Evolutionary conservation across 139 green algal species (phyloP).

Genomic region (Micractinium conductrix): DNA sequence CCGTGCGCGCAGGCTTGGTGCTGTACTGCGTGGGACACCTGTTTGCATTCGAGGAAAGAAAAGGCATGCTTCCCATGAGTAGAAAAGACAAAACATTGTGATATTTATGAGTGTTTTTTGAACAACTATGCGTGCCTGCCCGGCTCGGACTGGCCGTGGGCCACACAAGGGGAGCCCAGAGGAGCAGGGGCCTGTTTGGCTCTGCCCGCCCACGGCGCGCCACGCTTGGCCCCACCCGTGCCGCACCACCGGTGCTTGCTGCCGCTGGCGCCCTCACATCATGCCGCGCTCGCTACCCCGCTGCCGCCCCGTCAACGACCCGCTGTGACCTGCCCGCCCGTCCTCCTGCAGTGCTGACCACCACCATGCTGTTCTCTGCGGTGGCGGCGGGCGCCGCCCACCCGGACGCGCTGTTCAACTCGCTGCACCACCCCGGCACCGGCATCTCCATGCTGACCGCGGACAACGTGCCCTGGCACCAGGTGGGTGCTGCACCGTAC

Average conservation of each 20-base stretch:
- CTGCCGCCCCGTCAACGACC: neutral
- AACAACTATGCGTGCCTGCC: neutral
- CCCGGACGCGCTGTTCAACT: conserved; percentile 1
- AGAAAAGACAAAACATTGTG: neutral
- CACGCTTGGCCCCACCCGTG: neutral
- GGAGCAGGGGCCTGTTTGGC: neutral
- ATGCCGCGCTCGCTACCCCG: neutral
- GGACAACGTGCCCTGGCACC: conserved; percentile 44
- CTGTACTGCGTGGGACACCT: too few relatives aligned
- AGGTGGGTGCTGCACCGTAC: too few relatives aligned
- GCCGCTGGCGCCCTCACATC: neutral
- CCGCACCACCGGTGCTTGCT: neutral
- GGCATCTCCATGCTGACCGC: neutral
- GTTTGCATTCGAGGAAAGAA: too few relatives aligned
- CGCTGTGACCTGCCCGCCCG: neutral
- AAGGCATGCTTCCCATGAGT: too few relatives aligned
- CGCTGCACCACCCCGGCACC: conserved; percentile 21
- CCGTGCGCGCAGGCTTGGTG: neutral
- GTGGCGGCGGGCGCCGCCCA: conserved; percentile 26
- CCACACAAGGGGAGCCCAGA: neutral
- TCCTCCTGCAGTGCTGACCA: conserved; percentile 40
- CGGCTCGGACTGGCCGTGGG: neutral
- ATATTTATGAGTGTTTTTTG: too few relatives aligned
- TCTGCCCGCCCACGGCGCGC: neutral
- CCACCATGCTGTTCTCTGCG: conserved; percentile 39